Evolutionary conservation across 2,329 filamentous ascomycete genomes (phyloP).

Genomic region (Penicillium occitanis): DNA sequence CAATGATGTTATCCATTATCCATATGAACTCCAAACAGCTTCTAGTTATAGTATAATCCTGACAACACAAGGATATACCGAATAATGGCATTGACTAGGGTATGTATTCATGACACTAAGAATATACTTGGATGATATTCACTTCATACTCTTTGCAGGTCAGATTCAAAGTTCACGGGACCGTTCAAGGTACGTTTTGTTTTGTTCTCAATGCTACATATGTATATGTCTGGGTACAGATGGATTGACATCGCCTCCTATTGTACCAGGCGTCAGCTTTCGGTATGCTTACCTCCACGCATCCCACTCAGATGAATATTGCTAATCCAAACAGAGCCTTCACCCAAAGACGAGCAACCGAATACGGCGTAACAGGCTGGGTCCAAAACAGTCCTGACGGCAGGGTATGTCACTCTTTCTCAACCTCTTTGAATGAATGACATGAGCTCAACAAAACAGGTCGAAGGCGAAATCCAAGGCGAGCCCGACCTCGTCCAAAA

Average conservation of each 20-base stretch:
- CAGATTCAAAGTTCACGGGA: conserved; percentile 58
- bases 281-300: conserved; percentile 33
- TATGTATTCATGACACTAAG: not conserved
- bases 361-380: conserved; percentile 49
- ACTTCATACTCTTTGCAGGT: conserved; percentile 28
- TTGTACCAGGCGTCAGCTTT: conserved; percentile 49
- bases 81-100: conserved; percentile 19
- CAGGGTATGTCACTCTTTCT: conserved; percentile 33
- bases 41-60: not conserved
- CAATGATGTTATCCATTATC: not conserved
- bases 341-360: conserved; percentile 45
- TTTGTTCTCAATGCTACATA: not conserved
- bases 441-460: conserved; percentile 51
- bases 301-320: not conserved
- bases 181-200: conserved; percentile 63
- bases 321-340: conserved; percentile 35
- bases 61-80: not conserved
- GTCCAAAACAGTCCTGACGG: conserved; percentile 50
- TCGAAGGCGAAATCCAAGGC: conserved; percentile 87
- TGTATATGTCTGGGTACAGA: too few relatives aligned
- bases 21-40: not conserved
- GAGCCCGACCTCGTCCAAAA: conserved; percentile 62
- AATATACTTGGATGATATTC: not conserved
- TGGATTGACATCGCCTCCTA: not conserved
- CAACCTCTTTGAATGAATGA: too few relatives aligned